Conservation (phyloP, 225 moss, liverwort and hornwort genomes). For the Straminergon stramineum region DNA sequence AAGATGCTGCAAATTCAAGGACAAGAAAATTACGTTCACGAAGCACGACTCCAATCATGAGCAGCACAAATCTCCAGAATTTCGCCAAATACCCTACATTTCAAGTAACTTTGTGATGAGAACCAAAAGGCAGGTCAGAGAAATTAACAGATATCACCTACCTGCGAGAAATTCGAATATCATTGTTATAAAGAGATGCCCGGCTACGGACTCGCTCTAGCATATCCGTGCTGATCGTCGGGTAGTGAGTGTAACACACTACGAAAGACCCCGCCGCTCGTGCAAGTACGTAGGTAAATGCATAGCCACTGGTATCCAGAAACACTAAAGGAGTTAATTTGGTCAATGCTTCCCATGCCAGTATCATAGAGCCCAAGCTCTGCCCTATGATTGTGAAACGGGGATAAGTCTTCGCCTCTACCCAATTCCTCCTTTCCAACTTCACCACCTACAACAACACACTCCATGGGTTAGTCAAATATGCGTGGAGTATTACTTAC, state of each 20-base stretch:
- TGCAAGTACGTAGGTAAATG: slow-evolving; percentile 83
- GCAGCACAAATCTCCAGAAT: not conserved
- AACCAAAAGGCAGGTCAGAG: not conserved
- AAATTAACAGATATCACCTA: not conserved
- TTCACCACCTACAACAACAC: slow-evolving; percentile 49
- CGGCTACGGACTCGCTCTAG: slow-evolving; percentile 66
- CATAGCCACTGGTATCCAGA: slow-evolving; percentile 88
- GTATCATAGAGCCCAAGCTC: slow-evolving; percentile 79
- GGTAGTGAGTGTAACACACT: slow-evolving; percentile 90
- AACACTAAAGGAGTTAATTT: slow-evolving; percentile 68
- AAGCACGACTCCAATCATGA: not conserved
- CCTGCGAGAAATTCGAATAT: slow-evolving; percentile 57
- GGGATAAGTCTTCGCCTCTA: slow-evolving; percentile 71
- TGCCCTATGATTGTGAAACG: slow-evolving; percentile 84
- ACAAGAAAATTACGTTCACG: not conserved
- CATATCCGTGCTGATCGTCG: slow-evolving; percentile 97
- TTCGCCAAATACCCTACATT: not conserved
- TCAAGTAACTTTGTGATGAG: not conserved
- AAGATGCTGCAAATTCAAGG: slow-evolving; percentile 39
- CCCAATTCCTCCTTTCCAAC: slow-evolving; percentile 71
- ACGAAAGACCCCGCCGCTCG: slow-evolving; percentile 74
- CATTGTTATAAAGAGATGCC: slow-evolving; percentile 69
- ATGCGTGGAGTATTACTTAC: not conserved
- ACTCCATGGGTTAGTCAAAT: not conserved
- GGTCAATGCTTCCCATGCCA: slow-evolving; percentile 91